Conservation (phyloP, 2,329 filamentous ascomycete genomes). For the Cordyceps fumosorosea region DNA sequence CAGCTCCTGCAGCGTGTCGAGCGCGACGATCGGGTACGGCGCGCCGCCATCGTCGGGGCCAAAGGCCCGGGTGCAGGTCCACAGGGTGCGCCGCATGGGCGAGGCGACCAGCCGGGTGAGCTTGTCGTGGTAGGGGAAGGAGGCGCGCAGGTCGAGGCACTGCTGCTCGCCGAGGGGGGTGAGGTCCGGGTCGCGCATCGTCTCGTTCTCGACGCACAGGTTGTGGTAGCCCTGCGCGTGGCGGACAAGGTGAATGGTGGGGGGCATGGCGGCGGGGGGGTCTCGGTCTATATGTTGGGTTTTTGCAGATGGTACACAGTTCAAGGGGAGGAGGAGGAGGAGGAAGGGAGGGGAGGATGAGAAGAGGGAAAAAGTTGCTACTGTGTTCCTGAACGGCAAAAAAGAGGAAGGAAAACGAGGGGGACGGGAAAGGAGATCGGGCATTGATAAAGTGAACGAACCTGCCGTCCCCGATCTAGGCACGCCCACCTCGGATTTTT, state of each 20-base stretch:
- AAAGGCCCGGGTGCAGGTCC: constrained; percentile 69
- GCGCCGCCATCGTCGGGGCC: constrained; percentile 30
- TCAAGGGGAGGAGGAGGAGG: not conserved
- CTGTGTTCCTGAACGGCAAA: too few relatives aligned
- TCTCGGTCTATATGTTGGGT: too few relatives aligned
- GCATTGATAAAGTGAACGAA: not conserved
- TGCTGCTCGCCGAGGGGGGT: constrained; percentile 71
- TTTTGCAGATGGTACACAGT: too few relatives aligned
- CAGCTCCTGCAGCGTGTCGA: constrained; percentile 76
- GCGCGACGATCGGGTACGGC: constrained; percentile 44
- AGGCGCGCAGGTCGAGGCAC: constrained; percentile 55
- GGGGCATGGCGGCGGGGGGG: constrained; percentile 33
- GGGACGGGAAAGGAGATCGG: not conserved
- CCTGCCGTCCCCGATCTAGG: not conserved
- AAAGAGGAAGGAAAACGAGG: not conserved
- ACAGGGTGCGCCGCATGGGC: constrained; percentile 72
- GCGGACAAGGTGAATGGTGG: constrained; percentile 59
- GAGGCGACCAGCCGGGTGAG: constrained; percentile 70
- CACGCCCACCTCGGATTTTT: not conserved
- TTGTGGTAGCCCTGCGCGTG: constrained; percentile 81
- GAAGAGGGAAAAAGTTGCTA: too few relatives aligned
- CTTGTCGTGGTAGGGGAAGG: constrained; percentile 58
- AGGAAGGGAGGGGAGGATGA: too few relatives aligned
- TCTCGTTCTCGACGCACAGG: constrained; percentile 60
- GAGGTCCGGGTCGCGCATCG: constrained; percentile 69